These are phyloP conservation scores for Paraphoma sp. DNA, from an alignment of 2,329 filamentous ascomycete genomes.

Conservation along the genomic window DNA sequence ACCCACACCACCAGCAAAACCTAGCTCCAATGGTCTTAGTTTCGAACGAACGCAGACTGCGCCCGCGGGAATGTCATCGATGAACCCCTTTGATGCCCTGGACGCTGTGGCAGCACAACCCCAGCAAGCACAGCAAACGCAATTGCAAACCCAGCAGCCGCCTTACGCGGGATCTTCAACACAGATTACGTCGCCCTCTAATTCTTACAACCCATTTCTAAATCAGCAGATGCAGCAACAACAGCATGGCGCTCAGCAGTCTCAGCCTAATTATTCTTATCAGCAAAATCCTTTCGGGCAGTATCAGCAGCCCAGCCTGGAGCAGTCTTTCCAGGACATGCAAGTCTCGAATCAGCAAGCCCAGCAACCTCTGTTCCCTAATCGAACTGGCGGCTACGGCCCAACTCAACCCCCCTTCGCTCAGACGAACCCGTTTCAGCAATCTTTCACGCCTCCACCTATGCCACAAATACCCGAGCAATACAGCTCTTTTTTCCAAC, in stretches of 20 bases:
- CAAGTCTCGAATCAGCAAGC: slow-evolving; percentile 60
- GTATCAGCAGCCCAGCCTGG: slow-evolving; percentile 53
- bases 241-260: slow-evolving; percentile 26
- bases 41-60: slow-evolving; percentile 48
- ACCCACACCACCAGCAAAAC: slow-evolving; percentile 54
- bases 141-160: slow-evolving; percentile 40
- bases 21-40: slow-evolving; percentile 55
- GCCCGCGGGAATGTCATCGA: slow-evolving; percentile 30
- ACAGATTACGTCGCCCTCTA: slow-evolving; percentile 42
- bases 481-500: slow-evolving; percentile 42
- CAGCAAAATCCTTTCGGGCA: slow-evolving; percentile 28
- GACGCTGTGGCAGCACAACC: slow-evolving; percentile 39
- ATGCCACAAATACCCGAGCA: slow-evolving; percentile 50
- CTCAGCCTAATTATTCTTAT: slow-evolving; percentile 23
- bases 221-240: slow-evolving; percentile 40
- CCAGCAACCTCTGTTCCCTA: slow-evolving; percentile 67
- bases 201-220: slow-evolving; percentile 75
- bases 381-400: slow-evolving; percentile 71
- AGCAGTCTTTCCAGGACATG: slow-evolving; percentile 77
- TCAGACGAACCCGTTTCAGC: slow-evolving; percentile 50
- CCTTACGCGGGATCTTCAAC: slow-evolving; percentile 26
- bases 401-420: slow-evolving; percentile 46
- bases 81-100: slow-evolving; percentile 55
- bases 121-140: slow-evolving; percentile 42
- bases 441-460: slow-evolving; percentile 50